These are phyloP conservation scores for Geotrichum histeridarum DNA, from an alignment of 1,139 yeast genomes.

Conservation along the genomic window DNA sequence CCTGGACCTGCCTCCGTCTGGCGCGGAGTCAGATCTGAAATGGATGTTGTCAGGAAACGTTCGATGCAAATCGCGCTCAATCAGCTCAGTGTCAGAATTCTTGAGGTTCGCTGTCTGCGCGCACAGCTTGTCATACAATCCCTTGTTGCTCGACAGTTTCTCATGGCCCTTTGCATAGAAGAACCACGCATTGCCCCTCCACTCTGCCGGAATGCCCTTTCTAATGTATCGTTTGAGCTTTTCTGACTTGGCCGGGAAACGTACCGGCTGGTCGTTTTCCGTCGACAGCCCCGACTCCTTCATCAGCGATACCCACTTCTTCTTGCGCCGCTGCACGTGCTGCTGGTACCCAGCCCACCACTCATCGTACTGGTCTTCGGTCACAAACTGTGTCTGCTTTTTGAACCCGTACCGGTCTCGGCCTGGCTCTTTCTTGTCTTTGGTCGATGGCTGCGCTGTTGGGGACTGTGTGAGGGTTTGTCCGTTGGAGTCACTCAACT, in stretches of 20 bases:
- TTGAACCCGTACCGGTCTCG: slow-evolving; percentile 84
- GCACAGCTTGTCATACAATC: slow-evolving; percentile 66
- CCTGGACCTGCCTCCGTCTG: neutral
- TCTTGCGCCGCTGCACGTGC: slow-evolving; percentile 57
- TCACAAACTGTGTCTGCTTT: slow-evolving; percentile 51
- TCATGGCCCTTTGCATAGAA: slow-evolving; percentile 89
- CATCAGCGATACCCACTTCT: slow-evolving; percentile 69
- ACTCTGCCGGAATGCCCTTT: slow-evolving; percentile 91
- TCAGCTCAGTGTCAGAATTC: slow-evolving; percentile 73
- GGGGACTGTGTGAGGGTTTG: neutral
- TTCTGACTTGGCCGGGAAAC: slow-evolving; percentile 83
- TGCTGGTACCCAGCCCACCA: slow-evolving; percentile 71
- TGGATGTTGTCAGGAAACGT: slow-evolving; percentile 93
- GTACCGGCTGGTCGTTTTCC: slow-evolving; percentile 32
- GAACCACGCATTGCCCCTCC: slow-evolving; percentile 98
- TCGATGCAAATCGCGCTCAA: slow-evolving; percentile 85
- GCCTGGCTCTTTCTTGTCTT: neutral
- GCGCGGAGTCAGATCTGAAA: slow-evolving; percentile 46
- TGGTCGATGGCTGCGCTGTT: neutral
- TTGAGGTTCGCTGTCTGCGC: slow-evolving; percentile 47
- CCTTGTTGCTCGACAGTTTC: slow-evolving; percentile 58
- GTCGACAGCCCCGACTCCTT: slow-evolving; percentile 58
- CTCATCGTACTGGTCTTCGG: slow-evolving; percentile 55
- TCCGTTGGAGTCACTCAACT: neutral
- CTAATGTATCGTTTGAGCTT: slow-evolving; percentile 80